phyloP scores from a whole-genome alignment of 768 basidiomycete genomes.

The Gymnopilus dilepis region DNA sequence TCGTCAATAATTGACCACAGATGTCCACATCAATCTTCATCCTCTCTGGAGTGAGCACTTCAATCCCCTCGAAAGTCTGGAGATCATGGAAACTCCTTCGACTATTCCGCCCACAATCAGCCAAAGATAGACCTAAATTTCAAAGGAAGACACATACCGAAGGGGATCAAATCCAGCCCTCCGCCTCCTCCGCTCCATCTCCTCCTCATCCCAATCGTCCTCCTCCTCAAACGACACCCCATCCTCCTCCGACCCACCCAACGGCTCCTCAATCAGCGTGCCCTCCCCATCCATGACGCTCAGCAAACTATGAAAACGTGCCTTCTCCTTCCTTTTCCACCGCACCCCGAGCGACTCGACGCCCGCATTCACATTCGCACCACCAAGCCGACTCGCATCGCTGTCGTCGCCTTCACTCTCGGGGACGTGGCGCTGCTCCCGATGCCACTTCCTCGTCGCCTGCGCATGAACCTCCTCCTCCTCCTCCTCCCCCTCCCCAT shows the following conservation, averaged over 20 bases:
- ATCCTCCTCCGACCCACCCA: constrained; percentile 29
- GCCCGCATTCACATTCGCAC: neutral
- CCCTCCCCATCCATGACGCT: constrained; percentile 35
- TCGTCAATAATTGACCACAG: constrained; percentile 73
- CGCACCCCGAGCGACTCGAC: constrained; percentile 4
- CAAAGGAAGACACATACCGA: constrained; percentile 34
- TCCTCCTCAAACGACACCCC: constrained; percentile 20
- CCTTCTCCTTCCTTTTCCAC: constrained; percentile 27
- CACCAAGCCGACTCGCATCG: constrained; percentile 23
- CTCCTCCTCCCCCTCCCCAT: constrained; percentile 34
- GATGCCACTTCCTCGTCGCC: constrained; percentile 13
- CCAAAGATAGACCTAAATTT: neutral
- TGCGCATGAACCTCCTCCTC: constrained; percentile 16
- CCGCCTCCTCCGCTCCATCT: constrained; percentile 19
- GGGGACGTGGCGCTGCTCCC: neutral
- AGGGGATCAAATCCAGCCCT: constrained; percentile 27
- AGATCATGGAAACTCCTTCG: constrained; percentile 74
- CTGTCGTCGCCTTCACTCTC: constrained; percentile 23
- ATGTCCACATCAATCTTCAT: constrained; percentile 84
- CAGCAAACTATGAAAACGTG: constrained; percentile 35
- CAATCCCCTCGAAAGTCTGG: constrained; percentile 49
- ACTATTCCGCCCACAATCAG: constrained; percentile 31
- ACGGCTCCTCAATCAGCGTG: constrained; percentile 25
- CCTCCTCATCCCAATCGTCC: constrained; percentile 23
- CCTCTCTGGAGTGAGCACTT: constrained; percentile 58